Percentiles rank a stretch among this genome's conserved stretches.
phyloP scores from a whole-genome alignment of 2,329 filamentous ascomycete species.

The Hymenoscyphus occultus region DNA sequence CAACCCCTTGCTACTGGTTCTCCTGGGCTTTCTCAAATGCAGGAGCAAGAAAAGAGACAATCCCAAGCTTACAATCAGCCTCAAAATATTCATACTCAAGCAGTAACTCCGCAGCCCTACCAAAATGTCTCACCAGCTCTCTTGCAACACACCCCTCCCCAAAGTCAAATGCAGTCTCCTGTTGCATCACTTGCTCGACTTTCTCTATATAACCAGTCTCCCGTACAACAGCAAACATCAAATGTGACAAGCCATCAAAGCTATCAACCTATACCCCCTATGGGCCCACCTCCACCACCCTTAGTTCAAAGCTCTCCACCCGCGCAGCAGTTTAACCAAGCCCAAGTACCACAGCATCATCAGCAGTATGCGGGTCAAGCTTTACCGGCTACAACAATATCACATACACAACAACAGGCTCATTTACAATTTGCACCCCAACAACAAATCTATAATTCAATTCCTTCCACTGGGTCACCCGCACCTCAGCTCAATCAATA shows the following conservation, averaged over 20 bases:
- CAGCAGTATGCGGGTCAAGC: background rate
- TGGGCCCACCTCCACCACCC: constrained; percentile 6
- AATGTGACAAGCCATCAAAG: background rate
- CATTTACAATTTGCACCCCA: background rate
- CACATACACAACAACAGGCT: background rate
- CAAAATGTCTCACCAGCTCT: constrained; percentile 2
- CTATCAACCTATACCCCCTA: constrained; percentile 8
- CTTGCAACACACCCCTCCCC: background rate
- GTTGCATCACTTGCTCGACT: constrained; percentile 7
- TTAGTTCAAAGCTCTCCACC: constrained; percentile 7
- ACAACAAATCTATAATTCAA: background rate
- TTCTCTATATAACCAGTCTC: constrained; percentile 2
- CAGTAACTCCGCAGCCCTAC: background rate
- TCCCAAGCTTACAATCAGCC: background rate
- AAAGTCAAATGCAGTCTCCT: constrained; percentile 4
- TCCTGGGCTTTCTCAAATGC: background rate
- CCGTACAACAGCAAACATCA: constrained; percentile 3
- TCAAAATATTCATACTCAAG: background rate
- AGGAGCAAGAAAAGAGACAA: constrained; percentile 1
- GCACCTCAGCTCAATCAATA: constrained; percentile 1
- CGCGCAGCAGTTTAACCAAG: background rate
- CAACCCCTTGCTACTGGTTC: constrained; percentile 1
- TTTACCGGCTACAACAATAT: background rate
- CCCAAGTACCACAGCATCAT: background rate
- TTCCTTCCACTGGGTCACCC: background rate